Evolutionary conservation across 2,329 filamentous ascomycete species (phyloP).

Genomic region (Fusarium sarcochroum): DNA sequence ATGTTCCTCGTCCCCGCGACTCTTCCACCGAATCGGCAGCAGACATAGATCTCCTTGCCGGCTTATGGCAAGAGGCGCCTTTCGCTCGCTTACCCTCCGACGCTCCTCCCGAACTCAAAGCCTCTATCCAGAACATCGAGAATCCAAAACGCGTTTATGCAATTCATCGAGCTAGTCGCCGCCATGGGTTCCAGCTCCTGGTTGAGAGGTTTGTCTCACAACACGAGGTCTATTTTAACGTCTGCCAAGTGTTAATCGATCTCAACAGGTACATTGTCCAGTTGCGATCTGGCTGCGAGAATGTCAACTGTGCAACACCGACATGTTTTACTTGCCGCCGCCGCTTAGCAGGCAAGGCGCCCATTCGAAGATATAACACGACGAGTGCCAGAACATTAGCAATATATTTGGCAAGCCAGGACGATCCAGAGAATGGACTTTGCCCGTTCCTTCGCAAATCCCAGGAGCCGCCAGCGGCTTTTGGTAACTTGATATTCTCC

Average conservation of each 20-base stretch:
- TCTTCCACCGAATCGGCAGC: conserved; percentile 44
- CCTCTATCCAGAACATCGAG: conserved; percentile 70
- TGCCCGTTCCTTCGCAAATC: conserved; percentile 68
- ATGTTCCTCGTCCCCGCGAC: conserved; percentile 35
- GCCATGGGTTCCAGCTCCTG: conserved; percentile 75
- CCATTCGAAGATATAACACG: conserved; percentile 83
- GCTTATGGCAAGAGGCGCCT: conserved; percentile 72
- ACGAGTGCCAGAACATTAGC: conserved; percentile 87
- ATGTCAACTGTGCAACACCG: conserved; percentile 76
- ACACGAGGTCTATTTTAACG: neutral
- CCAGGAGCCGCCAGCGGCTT: conserved; percentile 60
- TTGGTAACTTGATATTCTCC: conserved; percentile 64
- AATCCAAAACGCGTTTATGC: conserved; percentile 73
- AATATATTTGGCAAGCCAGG: conserved; percentile 83
- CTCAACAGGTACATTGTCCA: conserved; percentile 79
- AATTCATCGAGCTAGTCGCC: conserved; percentile 71
- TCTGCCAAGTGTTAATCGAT: conserved; percentile 24
- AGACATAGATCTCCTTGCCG: conserved; percentile 66
- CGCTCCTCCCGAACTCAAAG: conserved; percentile 70
- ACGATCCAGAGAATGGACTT: conserved; percentile 79
- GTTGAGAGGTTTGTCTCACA: conserved; percentile 71
- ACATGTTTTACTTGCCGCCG: conserved; percentile 86
- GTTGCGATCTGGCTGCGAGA: conserved; percentile 84
- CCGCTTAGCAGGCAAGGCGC: conserved; percentile 74
- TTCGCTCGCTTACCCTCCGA: conserved; percentile 72